Evolutionary conservation across 257 asterid genomes (phyloP).

Genomic region (Apocynum venetum): DNA sequence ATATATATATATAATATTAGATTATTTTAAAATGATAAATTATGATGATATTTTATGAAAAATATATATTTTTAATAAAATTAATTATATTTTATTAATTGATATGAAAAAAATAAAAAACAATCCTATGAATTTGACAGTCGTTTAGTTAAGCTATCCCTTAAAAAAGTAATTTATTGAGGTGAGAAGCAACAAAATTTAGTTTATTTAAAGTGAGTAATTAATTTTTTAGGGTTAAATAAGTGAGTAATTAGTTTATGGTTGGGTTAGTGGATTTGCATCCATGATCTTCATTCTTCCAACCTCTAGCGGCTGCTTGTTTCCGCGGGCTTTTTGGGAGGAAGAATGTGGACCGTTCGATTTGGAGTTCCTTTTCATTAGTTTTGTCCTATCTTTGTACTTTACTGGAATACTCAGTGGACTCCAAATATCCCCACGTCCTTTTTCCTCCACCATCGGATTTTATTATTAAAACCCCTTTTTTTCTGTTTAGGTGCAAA

Average conservation of each 20-base stretch:
- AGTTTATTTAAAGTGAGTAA: not conserved
- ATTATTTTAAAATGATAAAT: too few species aligned
- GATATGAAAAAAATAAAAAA: too few species aligned
- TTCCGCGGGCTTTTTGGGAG: constrained; percentile 47
- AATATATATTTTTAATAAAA: too few species aligned
- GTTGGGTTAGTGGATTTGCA: constrained; percentile 4
- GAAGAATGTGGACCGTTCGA: constrained; percentile 33
- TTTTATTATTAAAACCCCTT: not conserved
- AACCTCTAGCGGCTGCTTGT: constrained; percentile 60
- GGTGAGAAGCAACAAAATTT: not conserved
- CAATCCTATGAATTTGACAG: too few species aligned
- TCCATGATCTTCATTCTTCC: constrained; percentile 25
- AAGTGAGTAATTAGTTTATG: not conserved
- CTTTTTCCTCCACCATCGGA: constrained; percentile 6
- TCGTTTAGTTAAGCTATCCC: too few species aligned
- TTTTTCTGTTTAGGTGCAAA: not conserved
- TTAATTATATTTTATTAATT: too few species aligned
- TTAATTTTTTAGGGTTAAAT: too few species aligned
- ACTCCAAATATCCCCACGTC: constrained; percentile 1
- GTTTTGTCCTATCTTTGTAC: constrained; percentile 5
- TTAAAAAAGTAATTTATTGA: too few species aligned
- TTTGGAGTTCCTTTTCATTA: constrained; percentile 14
- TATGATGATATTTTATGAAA: too few species aligned
- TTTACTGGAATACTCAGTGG: not conserved
- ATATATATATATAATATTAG: too few species aligned